Conservation (phyloP, 2,329 filamentous ascomycete genomes). For the Podosphaera fusca region DNA sequence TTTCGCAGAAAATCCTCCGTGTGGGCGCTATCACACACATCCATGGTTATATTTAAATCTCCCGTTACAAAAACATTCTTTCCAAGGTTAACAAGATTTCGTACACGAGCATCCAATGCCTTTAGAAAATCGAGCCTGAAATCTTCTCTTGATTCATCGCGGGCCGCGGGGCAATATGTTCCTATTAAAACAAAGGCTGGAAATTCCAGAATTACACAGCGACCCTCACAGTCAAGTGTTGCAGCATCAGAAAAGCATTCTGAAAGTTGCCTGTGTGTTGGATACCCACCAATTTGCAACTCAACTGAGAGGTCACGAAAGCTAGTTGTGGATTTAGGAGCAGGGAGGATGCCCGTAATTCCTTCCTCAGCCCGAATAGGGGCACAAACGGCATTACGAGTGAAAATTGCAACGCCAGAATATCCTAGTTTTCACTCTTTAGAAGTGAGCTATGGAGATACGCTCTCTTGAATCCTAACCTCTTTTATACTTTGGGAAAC, state of each 20-base stretch:
- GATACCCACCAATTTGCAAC: conserved; percentile 81
- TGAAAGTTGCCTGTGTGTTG: conserved; percentile 41
- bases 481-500: conserved; percentile 80
- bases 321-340: conserved; percentile 43
- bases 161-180: conserved; percentile 74
- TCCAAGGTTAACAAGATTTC: conserved; percentile 58
- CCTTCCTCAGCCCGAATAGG: conserved; percentile 87
- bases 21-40: conserved; percentile 48
- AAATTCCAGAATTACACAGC: conserved; percentile 80
- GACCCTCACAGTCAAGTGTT: conserved; percentile 68
- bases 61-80: conserved; percentile 73
- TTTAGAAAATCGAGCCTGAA: conserved; percentile 65
- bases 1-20: conserved; percentile 49
- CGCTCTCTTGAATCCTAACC: conserved; percentile 23
- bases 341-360: conserved; percentile 57
- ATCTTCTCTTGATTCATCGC: conserved; percentile 60
- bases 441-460: neutral
- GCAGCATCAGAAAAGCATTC: conserved; percentile 41
- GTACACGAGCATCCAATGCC: conserved; percentile 59
- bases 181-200: conserved; percentile 85
- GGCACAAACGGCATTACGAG: conserved; percentile 60
- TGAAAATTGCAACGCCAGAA: conserved; percentile 88
- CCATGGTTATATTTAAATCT: conserved; percentile 59
- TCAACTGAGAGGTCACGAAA: conserved; percentile 54
- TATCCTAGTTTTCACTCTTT: conserved; percentile 37